Conservation (phyloP, 495 filamentous ascomycete genomes). For the Cladorrhinum samala region DNA sequence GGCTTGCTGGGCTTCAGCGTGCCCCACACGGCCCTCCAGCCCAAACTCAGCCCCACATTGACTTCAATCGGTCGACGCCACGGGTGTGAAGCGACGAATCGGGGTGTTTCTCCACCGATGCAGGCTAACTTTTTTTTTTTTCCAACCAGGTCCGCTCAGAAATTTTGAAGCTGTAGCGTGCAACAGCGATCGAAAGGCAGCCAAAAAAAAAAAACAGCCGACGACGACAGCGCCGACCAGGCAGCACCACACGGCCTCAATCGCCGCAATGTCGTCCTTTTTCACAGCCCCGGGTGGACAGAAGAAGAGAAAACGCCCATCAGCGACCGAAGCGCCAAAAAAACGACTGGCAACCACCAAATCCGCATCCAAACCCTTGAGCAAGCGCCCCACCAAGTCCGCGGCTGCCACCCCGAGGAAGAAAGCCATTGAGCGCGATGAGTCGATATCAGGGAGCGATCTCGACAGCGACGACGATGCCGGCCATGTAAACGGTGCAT, state of each 20-base stretch:
- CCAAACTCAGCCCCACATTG: no score
- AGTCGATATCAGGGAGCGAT: slow-evolving; percentile 86
- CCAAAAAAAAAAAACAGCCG: slow-evolving; percentile 7
- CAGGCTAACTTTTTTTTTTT: slow-evolving; percentile 19
- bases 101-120: slow-evolving; percentile 21
- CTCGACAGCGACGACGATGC: slow-evolving; percentile 43
- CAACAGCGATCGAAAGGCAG: slow-evolving; percentile 10
- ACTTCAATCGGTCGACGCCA: background rate
- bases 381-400: slow-evolving; percentile 33
- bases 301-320: slow-evolving; percentile 68
- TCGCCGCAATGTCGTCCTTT: slow-evolving; percentile 67
- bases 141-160: slow-evolving; percentile 16
- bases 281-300: slow-evolving; percentile 72
- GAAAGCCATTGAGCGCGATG: slow-evolving; percentile 55
- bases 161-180: slow-evolving; percentile 16
- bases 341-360: slow-evolving; percentile 39
- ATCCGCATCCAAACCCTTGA: slow-evolving; percentile 34
- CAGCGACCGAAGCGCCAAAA: slow-evolving; percentile 36
- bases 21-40: background rate
- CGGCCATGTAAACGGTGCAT: slow-evolving; percentile 31
- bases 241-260: slow-evolving; percentile 14
- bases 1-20: background rate
- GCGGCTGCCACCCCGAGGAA: slow-evolving; percentile 47
- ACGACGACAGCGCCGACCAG: slow-evolving; percentile 2
- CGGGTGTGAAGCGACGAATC: slow-evolving; percentile 6